Base-by-base conservation (phyloP, 768 basidiomycete species). In the Pleurotus giganteus region DNA sequence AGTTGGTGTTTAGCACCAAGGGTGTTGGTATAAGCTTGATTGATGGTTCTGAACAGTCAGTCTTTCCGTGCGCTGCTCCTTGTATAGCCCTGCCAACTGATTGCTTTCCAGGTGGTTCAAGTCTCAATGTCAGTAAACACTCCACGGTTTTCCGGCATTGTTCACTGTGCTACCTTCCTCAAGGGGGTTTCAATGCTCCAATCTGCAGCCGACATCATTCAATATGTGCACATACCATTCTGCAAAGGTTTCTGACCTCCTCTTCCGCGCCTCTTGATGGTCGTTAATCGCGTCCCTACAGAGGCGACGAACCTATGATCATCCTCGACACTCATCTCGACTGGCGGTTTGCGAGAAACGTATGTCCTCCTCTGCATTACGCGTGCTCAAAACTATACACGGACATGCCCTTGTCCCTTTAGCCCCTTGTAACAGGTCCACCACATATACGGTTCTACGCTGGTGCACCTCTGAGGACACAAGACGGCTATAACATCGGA, bases 401-500 rank as follows among this genome's bases (percentile, higher is more conserved):
- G 12, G 8, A 41, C 39, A 19, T n/a, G 39, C n/a, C 17, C 8
- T 41, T 41, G 8, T 17, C 26, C 46, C 23, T 56, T 6, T 57
- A 94, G 89, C 92, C 91, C 0, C 72, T 87, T 52, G 89, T 92
- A 34, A 73, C 69, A 1, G 86, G 83, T 3, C 61, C 74, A 26
- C 89, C 91, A 4, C 66, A 83, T 56, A 78, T 93, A 27, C 80
- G 92, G 17, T 98, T 98, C 68, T 96, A 94, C 65, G 95, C 94
- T 2, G 94, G 92, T 13, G 92, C 92, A 24, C 94, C 94, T 3
- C 65, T 98, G 41, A 80, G 92, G 43, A 97, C 95, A 2, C 80
- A 86, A 50, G 94, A 97, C 55, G 94, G 94, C 3, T 89, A 78
- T 69, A 97, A 96, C 63, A 85, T 97, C 54, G 94, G 91, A 69